Conservation (phyloP, 2,329 filamentous ascomycete genomes). For the Hypoxylon sp. region DNA sequence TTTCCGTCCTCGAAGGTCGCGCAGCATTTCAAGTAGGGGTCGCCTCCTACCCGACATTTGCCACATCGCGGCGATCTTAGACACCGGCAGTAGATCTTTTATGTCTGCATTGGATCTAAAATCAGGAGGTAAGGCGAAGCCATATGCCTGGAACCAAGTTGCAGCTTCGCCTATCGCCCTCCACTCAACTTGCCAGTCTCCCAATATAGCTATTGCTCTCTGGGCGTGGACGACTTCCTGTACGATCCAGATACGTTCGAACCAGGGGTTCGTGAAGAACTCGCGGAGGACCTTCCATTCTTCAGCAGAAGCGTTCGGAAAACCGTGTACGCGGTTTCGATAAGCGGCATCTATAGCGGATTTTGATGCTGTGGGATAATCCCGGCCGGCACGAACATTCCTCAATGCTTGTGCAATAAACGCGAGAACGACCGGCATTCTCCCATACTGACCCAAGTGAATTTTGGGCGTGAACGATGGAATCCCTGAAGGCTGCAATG, state of each 20-base stretch:
- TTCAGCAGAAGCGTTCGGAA: conserved; percentile 24
- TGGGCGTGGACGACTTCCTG: conserved; percentile 39
- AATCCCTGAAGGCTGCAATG: not conserved
- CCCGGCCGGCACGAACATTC: conserved; percentile 26
- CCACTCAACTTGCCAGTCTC: conserved; percentile 42
- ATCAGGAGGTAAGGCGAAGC: conserved; percentile 36
- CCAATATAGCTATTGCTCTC: conserved; percentile 33
- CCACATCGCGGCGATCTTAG: conserved; percentile 33
- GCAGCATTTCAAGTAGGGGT: conserved; percentile 33
- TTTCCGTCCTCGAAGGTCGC: conserved; percentile 35
- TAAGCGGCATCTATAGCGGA: conserved; percentile 27
- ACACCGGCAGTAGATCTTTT: conserved; percentile 34
- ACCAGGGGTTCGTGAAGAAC: conserved; percentile 41
- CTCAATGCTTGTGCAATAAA: conserved; percentile 40
- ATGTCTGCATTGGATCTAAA: conserved; percentile 26
- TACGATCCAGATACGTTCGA: conserved; percentile 42
- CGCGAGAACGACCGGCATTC: conserved; percentile 39
- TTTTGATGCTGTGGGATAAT: conserved; percentile 29
- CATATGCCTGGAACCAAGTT: conserved; percentile 35
- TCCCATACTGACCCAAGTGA: conserved; percentile 25
- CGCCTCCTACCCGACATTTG: conserved; percentile 29
- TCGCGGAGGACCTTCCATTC: conserved; percentile 37
- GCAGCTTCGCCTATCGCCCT: conserved; percentile 34
- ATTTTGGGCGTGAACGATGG: conserved; percentile 4
- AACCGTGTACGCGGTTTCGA: conserved; percentile 40